Base-by-base conservation (phyloP, 2,329 filamentous ascomycete genomes). In the Fusarium buxicola region DNA sequence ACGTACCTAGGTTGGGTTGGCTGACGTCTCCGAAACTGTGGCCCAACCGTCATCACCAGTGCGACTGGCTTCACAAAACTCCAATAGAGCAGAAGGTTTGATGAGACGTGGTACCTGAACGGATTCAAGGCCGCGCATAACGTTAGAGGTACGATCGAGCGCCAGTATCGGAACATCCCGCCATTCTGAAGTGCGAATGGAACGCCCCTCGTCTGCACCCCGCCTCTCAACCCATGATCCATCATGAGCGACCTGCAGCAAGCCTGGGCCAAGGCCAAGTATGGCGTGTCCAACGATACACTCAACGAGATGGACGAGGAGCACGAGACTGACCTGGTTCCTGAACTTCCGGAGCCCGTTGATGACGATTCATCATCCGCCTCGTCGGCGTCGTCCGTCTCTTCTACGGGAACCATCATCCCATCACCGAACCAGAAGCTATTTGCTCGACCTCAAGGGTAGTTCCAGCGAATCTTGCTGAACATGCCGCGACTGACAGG, bases 401-500 rank as follows among this genome's bases (percentile, higher is more conserved):
- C 94, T 4, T 97, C 94, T 2, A 92, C 93, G 4, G 93, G 94
- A 24, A 98, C 94, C n/a, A 85, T 98, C 60, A 89, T 92, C 63
- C 92, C 94, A 1, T 91, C 91, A 5, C 86, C 87, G 7, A 89
- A 86, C 66, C 86, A 89, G 68, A 89, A 89, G 61, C 80, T 93
- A 35, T 92, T 93, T 78, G 89, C 89, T 55, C 84, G 89, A 65
- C 87, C 89, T 41, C 83, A 85, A 77, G 84, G 87, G 89, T 91
- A 81, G 72, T 60, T 46, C 21, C 16, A 53, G 44, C 39, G 30
- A 41, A 51, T 39, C 27, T 41, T 50, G 45, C 38, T 58, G 16
- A 56, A 47, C 25, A 52, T 56, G 36, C 44, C 58, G 48, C 55
- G 61, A 63, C 74, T 72, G 66, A 73, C 70, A 46, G 28, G 36